A percentile compares a stretch with the other conserved stretches of the same genome.
Evolutionary conservation across 148 eudicot genomes (phyloP).

Genomic region (Rhododendron vialii): DNA sequence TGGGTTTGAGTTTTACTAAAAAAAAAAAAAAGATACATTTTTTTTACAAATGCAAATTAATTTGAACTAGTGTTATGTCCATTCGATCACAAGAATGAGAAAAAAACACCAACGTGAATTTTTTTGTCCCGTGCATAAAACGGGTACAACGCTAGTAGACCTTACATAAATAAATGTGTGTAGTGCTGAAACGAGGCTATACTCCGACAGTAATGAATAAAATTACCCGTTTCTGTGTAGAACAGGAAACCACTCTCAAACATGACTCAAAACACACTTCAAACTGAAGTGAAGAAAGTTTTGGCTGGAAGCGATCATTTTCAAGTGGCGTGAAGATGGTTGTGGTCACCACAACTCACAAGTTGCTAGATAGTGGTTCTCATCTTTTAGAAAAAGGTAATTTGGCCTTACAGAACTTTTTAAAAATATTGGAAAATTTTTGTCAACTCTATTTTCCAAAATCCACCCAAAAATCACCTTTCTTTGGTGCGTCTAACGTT

Average conservation of each 20-base stretch:
- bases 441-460: not conserved
- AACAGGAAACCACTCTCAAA: not conserved
- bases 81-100: too few species aligned
- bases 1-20: too few species aligned
- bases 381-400: not conserved
- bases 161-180: not conserved
- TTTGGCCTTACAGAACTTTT: not conserved
- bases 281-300: not conserved
- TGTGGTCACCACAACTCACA: not conserved
- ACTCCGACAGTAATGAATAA: not conserved
- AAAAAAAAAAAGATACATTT: too few species aligned
- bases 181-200: not conserved
- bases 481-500: not conserved
- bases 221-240: not conserved
- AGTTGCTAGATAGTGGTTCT: not conserved
- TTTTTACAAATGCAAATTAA: too few species aligned
- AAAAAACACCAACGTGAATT: too few species aligned
- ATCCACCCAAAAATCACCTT: not conserved
- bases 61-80: too few species aligned
- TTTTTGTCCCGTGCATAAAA: too few species aligned
- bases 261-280: not conserved
- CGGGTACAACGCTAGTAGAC: too few species aligned
- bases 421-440: not conserved
- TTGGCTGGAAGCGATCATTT: not conserved
- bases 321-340: not conserved